Conservation (phyloP, 345 rosid species). For the Psidium friedrichsthalianum region DNA sequence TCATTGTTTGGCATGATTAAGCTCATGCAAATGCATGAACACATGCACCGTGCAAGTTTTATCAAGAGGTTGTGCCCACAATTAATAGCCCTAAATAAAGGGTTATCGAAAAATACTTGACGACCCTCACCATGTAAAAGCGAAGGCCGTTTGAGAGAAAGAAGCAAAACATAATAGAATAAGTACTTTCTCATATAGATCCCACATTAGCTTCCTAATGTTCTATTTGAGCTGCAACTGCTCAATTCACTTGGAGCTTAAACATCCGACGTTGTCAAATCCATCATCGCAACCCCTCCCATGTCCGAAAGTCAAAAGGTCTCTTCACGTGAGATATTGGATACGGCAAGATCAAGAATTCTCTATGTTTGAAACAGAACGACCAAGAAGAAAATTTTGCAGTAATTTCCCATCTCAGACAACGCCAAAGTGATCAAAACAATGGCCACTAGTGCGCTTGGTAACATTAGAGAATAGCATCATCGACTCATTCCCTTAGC, state of each 20-base stretch:
- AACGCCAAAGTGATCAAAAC: not conserved
- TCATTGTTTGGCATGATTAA: not conserved
- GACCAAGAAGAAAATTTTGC: not conserved
- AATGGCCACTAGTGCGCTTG: not conserved
- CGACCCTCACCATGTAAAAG: not conserved
- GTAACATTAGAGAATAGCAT: not conserved
- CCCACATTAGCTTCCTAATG: not conserved
- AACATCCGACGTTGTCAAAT: not conserved
- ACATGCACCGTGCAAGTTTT: not conserved
- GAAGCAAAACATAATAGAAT: not conserved
- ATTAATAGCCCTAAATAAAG: not conserved
- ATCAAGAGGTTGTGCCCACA: not conserved
- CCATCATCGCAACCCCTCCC: not conserved
- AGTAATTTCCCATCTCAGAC: not conserved
- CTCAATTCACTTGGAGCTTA: not conserved
- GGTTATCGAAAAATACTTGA: not conserved
- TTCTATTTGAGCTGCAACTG: not conserved
- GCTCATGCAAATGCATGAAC: not conserved
- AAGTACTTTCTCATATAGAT: not conserved
- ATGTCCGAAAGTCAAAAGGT: not conserved
- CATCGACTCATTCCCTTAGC: not conserved
- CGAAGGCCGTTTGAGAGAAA: not conserved
- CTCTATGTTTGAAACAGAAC: not conserved
- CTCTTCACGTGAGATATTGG: not conserved
- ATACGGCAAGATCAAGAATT: not conserved